These are phyloP conservation scores for Larix sibirica DNA, from an alignment of 83 land plant genomes.

Conservation along the genomic window DNA sequence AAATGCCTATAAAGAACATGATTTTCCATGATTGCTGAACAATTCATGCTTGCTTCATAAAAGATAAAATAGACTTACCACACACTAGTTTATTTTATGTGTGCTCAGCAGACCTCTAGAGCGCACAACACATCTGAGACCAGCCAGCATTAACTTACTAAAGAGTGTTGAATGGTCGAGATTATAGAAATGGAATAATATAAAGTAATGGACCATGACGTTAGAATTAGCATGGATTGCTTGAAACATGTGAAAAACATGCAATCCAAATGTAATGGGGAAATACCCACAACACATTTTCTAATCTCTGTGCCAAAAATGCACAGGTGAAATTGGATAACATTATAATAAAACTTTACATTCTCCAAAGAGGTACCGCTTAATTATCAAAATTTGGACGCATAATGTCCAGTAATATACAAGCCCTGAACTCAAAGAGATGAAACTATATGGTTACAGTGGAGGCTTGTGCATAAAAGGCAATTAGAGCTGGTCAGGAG, in stretches of 20 bases:
- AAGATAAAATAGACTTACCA: background rate
- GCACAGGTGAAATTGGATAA: slow-evolving; percentile 6
- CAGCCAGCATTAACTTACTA: background rate
- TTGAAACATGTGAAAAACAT: background rate
- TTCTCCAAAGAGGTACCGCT: background rate
- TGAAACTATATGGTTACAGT: background rate
- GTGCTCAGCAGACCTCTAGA: background rate
- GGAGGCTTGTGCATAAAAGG: background rate
- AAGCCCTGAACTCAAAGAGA: background rate
- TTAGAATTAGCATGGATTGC: background rate
- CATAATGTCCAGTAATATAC: background rate
- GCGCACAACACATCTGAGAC: background rate
- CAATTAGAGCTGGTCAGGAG: background rate
- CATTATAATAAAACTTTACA: slow-evolving; percentile 2
- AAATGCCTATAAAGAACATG: background rate
- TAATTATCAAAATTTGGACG: slow-evolving; percentile 14
- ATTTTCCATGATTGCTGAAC: no score
- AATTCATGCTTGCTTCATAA: background rate
- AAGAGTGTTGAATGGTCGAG: background rate
- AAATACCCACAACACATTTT: background rate
- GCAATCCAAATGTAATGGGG: background rate
- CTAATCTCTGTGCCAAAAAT: background rate
- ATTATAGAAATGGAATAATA: background rate
- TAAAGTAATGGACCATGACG: background rate
- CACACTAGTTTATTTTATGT: background rate